These are phyloP conservation scores for Wickerhamiella infanticola DNA, from an alignment of 1,139 yeast genomes.

Conservation along the genomic window DNA sequence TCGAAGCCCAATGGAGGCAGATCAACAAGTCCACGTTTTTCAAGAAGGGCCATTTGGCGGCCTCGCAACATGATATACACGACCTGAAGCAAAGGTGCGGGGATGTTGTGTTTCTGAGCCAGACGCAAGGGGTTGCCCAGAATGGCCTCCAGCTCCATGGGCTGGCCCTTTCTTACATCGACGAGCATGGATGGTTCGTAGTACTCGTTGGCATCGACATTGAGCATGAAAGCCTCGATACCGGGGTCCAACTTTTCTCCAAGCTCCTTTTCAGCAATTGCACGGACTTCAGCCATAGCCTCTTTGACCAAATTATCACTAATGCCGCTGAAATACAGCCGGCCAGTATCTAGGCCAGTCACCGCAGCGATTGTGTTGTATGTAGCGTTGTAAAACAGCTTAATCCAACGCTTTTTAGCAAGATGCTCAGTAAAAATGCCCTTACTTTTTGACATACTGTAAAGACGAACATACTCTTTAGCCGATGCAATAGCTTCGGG, in stretches of 20 bases:
- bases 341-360: slow-evolving; percentile 42
- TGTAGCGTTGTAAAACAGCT: slow-evolving; percentile 53
- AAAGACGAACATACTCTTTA: slow-evolving; percentile 34
- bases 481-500: slow-evolving; percentile 20
- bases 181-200: slow-evolving; percentile 63
- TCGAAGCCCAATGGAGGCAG: slow-evolving; percentile 24
- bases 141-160: slow-evolving; percentile 56
- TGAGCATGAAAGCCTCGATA: slow-evolving; percentile 34
- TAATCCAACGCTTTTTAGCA: slow-evolving; percentile 41
- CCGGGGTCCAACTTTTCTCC: slow-evolving; percentile 38
- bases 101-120: slow-evolving; percentile 40
- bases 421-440: slow-evolving; percentile 30
- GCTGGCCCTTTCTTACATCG: slow-evolving; percentile 53
- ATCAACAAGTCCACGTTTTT: slow-evolving; percentile 32
- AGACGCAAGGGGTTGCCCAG: slow-evolving; percentile 54
- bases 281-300: slow-evolving; percentile 49
- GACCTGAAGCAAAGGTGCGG: slow-evolving; percentile 42
- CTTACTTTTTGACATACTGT: slow-evolving; percentile 30
- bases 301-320: slow-evolving; percentile 30
- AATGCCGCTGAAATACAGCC: slow-evolving; percentile 41
- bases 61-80: slow-evolving; percentile 43
- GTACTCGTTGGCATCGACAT: slow-evolving; percentile 47
- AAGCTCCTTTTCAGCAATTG: slow-evolving; percentile 39
- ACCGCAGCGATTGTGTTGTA: slow-evolving; percentile 48
- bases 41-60: slow-evolving; percentile 46